These are phyloP conservation scores for Dichotomopilus funicola DNA, from an alignment of 2,329 filamentous ascomycete genomes.

Conservation along the genomic window DNA sequence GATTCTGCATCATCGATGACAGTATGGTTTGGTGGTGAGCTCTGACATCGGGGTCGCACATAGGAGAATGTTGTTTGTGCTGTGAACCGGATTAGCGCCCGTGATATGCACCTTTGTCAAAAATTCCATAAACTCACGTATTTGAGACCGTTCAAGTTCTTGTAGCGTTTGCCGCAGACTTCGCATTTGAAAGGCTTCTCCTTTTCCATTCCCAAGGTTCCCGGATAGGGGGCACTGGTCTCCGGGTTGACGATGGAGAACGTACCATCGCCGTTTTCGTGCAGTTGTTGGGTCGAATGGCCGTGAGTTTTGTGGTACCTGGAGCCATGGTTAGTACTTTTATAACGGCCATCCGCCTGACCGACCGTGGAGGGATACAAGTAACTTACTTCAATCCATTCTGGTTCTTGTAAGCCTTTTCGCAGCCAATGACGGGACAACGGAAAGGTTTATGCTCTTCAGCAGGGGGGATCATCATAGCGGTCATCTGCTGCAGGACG, in stretches of 20 bases:
- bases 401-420: slow-evolving; percentile 99
- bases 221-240: slow-evolving; percentile 88
- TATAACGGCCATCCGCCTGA: neutral
- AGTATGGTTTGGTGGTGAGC: slow-evolving; percentile 33
- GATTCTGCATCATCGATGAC: slow-evolving; percentile 29
- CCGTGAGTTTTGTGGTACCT: slow-evolving; percentile 75
- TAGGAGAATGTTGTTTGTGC: slow-evolving; percentile 76
- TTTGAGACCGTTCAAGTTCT: slow-evolving; percentile 97
- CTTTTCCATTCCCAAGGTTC: slow-evolving; percentile 98
- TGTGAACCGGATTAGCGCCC: slow-evolving; percentile 24
- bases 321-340: slow-evolving; percentile 24
- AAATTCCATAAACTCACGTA: slow-evolving; percentile 51
- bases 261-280: slow-evolving; percentile 93
- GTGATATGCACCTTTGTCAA: too few relatives aligned
- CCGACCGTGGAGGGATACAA: neutral
- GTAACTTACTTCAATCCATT: slow-evolving; percentile 83
- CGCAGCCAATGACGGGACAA: slow-evolving; percentile 95
- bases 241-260: slow-evolving; percentile 98
- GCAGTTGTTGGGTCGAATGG: slow-evolving; percentile 91
- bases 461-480: slow-evolving; percentile 55
- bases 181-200: slow-evolving; percentile 99
- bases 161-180: slow-evolving; percentile 95
- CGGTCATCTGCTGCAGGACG: slow-evolving; percentile 51
- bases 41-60: slow-evolving; percentile 77
- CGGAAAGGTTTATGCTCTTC: slow-evolving; percentile 98